phyloP scores from a whole-genome alignment of 805 yeast genomes.

The Blastobotrys chiropterorum region DNA sequence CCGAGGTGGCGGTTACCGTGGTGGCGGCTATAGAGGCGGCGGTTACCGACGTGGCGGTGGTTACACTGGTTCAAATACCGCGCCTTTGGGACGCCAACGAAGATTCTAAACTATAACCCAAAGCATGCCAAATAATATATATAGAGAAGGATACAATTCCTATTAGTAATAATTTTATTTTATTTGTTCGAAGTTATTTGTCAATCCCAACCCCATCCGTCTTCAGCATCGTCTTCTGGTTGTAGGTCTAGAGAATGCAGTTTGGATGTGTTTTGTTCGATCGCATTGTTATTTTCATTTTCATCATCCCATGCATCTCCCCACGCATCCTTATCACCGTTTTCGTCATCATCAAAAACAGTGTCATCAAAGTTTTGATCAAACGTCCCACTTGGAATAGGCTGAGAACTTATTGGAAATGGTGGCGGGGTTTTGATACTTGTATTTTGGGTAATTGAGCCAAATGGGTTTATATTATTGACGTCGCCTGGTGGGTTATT shows the following conservation, averaged over 20 bases:
- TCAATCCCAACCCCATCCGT: constrained; percentile 15
- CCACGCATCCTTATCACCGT: too few species aligned
- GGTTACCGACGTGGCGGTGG: constrained; percentile 13
- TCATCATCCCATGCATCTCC: neutral
- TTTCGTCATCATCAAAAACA: too few species aligned
- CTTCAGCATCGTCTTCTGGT: constrained; percentile 17
- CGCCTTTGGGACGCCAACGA: constrained; percentile 36
- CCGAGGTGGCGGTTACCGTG: constrained; percentile 36
- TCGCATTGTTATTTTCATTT: neutral
- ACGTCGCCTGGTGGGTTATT: too few species aligned
- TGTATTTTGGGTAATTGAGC: neutral
- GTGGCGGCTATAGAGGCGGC: constrained; percentile 29
- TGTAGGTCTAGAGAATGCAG: too few species aligned
- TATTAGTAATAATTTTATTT: neutral
- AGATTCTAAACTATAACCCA: too few species aligned
- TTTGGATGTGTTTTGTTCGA: neutral
- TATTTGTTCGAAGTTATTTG: too few species aligned
- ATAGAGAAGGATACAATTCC: neutral
- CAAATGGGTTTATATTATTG: neutral
- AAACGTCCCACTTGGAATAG: too few species aligned
- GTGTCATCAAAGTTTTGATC: too few species aligned
- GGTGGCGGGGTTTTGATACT: neutral
- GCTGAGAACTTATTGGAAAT: too few species aligned
- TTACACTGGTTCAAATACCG: constrained; percentile 34
- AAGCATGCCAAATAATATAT: neutral